Conservation (phyloP, 192 early-diverging fungal genomes). For the Spinellus fusiger region DNA sequence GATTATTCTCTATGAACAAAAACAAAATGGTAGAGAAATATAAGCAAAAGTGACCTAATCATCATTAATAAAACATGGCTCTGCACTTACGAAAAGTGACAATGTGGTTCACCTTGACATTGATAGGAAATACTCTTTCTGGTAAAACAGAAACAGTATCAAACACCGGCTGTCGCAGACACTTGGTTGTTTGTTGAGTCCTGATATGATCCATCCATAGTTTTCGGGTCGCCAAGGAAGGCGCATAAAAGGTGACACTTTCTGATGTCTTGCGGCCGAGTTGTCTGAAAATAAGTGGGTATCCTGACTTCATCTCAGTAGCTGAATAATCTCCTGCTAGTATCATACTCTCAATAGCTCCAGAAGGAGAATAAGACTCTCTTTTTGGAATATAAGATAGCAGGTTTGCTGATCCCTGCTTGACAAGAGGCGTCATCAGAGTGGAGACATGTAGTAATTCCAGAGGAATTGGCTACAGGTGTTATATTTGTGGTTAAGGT, state of each 20-base stretch:
- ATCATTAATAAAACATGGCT: not conserved
- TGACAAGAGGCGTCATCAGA: not conserved
- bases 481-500: slow-evolving; percentile 16
- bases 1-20: slow-evolving; percentile 37
- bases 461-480: slow-evolving; percentile 68
- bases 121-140: slow-evolving; percentile 38
- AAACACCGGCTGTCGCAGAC: not conserved
- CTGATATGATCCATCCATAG: slow-evolving; percentile 81
- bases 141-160: not conserved
- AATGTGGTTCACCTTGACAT: slow-evolving; percentile 49
- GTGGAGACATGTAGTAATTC: slow-evolving; percentile 54
- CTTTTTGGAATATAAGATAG: not conserved
- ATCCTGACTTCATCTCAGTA: slow-evolving; percentile 49
- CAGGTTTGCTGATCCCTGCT: not conserved
- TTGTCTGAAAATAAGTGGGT: slow-evolving; percentile 66
- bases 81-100: slow-evolving; percentile 31
- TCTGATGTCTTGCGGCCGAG: slow-evolving; percentile 55
- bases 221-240: slow-evolving; percentile 61
- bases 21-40: slow-evolving; percentile 1
- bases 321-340: slow-evolving; percentile 11
- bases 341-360: not conserved
- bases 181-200: slow-evolving; percentile 39
- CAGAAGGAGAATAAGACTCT: not conserved
- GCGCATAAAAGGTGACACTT: slow-evolving; percentile 64
- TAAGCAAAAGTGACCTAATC: not conserved